Base-by-base conservation (phyloP, 148 eudicot genomes). In the Heliosperma pusillum region DNA sequence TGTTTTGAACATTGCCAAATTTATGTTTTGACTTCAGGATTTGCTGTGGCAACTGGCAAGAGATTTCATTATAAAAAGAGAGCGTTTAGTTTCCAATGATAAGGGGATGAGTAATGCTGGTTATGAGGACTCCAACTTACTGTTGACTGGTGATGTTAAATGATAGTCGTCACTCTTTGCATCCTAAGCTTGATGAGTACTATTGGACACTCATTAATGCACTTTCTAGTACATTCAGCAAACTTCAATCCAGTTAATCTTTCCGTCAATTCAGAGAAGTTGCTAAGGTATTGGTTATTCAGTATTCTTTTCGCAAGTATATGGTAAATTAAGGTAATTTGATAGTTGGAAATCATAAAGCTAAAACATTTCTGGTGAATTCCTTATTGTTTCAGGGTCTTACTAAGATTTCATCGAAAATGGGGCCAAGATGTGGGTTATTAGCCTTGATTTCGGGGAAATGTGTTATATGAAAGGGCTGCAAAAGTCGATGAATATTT, bases 41-140 rank as follows among this genome's bases (percentile, higher is more conserved):
- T 93, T 88, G 98, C 98, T 56, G 91, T 88, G 76, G 97, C 97
- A 66, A 86, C 90, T 88, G 76, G 97, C 97, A 66, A 86, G 97
- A 59, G 98, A 93, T 83, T 81, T 91, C 56, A 91, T 89, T 84
- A 97, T 91, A 60, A 91, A 85, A 80, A 78, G 86, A 78, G 97
- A 93, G 72, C 93, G 95, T 64, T 80, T 93, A 69, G 87, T 93
- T 79, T 78, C 98, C 88, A 91, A 89, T 74, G 89, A 85, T 53
- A 97, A 93, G 85, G 97, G 97, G 27, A 93, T 93, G 97, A 81
- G 91, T 84, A 93, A 89, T 79, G 97, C 98, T 68, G 98, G 98
- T 62, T 91, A 86, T 78, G 76, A 91, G 84, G 98, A 93, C 82
- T 89, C 97, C 21, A 86, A 93, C 77, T 84, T 93, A 91, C 82